Conservation (phyloP, 179 eudicot species). For the Drosera spatulata region DNA sequence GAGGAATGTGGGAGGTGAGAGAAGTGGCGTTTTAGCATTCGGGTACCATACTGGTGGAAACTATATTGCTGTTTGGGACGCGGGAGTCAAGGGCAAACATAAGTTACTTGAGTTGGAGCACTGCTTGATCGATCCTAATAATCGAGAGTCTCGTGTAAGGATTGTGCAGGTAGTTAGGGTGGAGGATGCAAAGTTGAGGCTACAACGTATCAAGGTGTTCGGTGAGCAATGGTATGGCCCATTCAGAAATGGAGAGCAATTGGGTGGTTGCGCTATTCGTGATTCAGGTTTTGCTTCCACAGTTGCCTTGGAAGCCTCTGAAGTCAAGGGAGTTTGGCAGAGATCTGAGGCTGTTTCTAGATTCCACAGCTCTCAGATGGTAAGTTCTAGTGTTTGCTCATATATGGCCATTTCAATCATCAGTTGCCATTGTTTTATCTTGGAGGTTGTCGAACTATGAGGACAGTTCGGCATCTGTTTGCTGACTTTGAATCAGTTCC, state of each 20-base stretch:
- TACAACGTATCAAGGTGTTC: conserved; percentile 51
- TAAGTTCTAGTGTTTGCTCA: conserved; percentile 14
- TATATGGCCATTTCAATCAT: too few species aligned
- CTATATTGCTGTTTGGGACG: conserved; percentile 59
- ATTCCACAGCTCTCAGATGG: conserved; percentile 31
- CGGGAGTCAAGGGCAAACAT: conserved; percentile 8
- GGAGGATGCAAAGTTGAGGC: conserved; percentile 17
- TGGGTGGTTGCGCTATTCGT: conserved; percentile 91
- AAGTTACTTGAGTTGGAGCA: conserved; percentile 70
- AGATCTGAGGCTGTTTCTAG: conserved; percentile 38
- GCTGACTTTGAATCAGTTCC: too few species aligned
- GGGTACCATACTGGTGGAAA: conserved; percentile 61
- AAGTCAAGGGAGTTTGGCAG: conserved; percentile 63
- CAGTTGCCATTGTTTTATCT: too few species aligned
- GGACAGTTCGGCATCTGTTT: too few species aligned
- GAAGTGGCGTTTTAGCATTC: conserved; percentile 24
- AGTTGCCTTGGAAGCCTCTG: conserved; percentile 31
- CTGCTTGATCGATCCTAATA: conserved; percentile 70
- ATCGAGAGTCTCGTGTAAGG: conserved; percentile 68
- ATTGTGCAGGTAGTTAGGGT: conserved; percentile 49
- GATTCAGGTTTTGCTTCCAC: conserved; percentile 82
- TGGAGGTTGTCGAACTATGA: too few species aligned
- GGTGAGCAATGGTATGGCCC: conserved; percentile 97
- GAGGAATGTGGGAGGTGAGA: conserved; percentile 30
- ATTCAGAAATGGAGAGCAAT: conserved; percentile 88